Base-by-base conservation (phyloP, 2,329 filamentous ascomycete genomes). In the Penicillium janthinellum region DNA sequence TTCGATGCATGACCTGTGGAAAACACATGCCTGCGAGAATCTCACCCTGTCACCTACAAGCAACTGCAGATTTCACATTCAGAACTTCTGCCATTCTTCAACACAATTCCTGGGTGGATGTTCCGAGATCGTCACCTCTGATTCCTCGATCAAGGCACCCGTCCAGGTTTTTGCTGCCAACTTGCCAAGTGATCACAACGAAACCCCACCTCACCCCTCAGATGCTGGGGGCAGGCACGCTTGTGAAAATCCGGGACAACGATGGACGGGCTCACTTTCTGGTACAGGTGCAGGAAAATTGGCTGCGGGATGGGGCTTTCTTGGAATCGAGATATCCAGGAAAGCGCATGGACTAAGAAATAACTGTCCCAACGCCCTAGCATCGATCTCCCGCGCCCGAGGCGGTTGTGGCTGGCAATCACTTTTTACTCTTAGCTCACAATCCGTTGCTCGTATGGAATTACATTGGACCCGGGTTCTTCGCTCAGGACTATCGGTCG, bases 321-420 rank as follows among this genome's bases (percentile, higher is more conserved):
- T 1, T 28, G 25, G 3, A 31, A 5, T 50, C 11, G n/a, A 39
- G 15, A 49, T 38, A 7, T n/a, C n/a, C 20, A 35, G 1, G 10
- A n/a, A 20, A 31, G 1, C 3, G 45, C 48, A 5, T 37, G n/a
- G 4, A 31, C 35, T 38, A 35, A 38, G 48, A 35, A 50, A 31
- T 49, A n/a, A 31, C 28, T 22, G 22, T 22, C 22, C 51, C 35
- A 31, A 45, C 58, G 52, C 61, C 57, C 41, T 57, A 57, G 59
- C 56, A 64, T 52, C 58, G 62, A 66, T 66, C 62, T 63, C 64
- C 62, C 61, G 63, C 34, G 51, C 51, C 50, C 51, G 50, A 15
- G 44, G 49, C 61, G 64, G 62, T 17, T 64, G 62, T 66, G 59
- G 62, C 59, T 61, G 62, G 20, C 15, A 47, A 42, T 41, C 22